A percentile compares a stretch with the other conserved stretches of the same genome.
Conservation (phyloP, 805 yeast species). For the Saccharomyces jurei region DNA sequence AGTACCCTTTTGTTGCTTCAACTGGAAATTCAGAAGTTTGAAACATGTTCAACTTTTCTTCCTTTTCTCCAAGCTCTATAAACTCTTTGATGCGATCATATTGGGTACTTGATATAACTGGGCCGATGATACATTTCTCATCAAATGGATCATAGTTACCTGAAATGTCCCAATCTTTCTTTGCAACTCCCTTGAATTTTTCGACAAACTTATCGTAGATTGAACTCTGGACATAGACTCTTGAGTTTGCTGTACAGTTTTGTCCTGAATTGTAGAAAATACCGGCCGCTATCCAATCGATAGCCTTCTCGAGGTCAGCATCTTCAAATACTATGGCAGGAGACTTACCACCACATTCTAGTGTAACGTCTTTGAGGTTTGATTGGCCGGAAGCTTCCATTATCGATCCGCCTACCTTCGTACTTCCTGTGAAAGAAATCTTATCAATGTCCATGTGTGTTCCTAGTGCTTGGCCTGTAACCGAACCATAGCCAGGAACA, state of each 20-base stretch:
- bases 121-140: constrained; percentile 35
- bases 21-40: constrained; percentile 8
- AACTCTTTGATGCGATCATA: constrained; percentile 37
- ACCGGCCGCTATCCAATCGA: constrained; percentile 40
- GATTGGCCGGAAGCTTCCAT: constrained; percentile 30
- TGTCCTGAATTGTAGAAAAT: constrained; percentile 52
- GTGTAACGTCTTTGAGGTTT: constrained; percentile 39
- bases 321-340: constrained; percentile 38
- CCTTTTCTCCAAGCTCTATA: constrained; percentile 42
- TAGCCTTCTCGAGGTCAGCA: constrained; percentile 36
- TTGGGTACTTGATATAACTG: constrained; percentile 44
- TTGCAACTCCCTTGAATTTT: constrained; percentile 31
- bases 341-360: constrained; percentile 42
- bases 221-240: constrained; percentile 44
- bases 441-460: constrained; percentile 37
- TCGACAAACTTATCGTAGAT: constrained; percentile 41
- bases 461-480: constrained; percentile 35
- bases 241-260: constrained; percentile 53
- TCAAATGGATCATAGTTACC: constrained; percentile 43
- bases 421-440: constrained; percentile 44
- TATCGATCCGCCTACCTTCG: constrained; percentile 36
- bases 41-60: constrained; percentile 33
- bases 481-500: constrained; percentile 34
- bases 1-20: constrained; percentile 23
- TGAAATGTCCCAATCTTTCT: constrained; percentile 47